These are phyloP conservation scores for Aspergillus piperis DNA, from an alignment of 2,329 filamentous ascomycete genomes.

Conservation along the genomic window DNA sequence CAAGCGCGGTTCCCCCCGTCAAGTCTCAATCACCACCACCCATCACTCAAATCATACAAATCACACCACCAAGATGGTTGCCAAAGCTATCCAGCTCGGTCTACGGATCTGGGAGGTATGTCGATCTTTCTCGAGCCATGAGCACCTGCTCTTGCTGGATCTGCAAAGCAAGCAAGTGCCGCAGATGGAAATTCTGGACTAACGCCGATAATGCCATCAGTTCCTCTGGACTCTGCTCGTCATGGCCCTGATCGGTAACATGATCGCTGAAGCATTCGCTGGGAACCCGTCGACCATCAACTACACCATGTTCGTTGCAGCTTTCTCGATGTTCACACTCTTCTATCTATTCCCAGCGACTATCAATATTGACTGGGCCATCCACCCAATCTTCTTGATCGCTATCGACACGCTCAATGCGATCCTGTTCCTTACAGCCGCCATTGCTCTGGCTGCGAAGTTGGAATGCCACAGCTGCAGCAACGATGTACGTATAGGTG, in stretches of 20 bases:
- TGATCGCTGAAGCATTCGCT: conserved; percentile 55
- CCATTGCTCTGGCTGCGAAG: conserved; percentile 51
- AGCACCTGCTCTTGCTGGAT: not conserved
- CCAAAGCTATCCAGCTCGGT: conserved; percentile 31
- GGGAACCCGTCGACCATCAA: conserved; percentile 62
- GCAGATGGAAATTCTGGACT: not conserved
- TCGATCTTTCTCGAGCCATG: not conserved
- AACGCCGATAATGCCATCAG: conserved; percentile 38
- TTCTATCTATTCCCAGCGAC: conserved; percentile 51
- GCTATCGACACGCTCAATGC: conserved; percentile 50
- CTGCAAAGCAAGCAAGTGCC: not conserved
- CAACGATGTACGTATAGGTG: conserved; percentile 43
- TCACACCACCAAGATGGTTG: conserved; percentile 26
- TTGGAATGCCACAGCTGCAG: conserved; percentile 48
- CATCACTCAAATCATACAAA: not conserved
- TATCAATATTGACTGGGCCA: conserved; percentile 41
- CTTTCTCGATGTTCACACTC: conserved; percentile 51
- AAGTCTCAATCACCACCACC: not conserved
- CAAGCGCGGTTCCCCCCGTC: not conserved
- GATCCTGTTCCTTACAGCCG: conserved; percentile 52
- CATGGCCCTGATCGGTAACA: conserved; percentile 64
- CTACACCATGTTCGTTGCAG: conserved; percentile 52
- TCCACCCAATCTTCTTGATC: conserved; percentile 47
- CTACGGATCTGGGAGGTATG: conserved; percentile 38
- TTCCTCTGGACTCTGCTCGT: conserved; percentile 62